Base-by-base conservation (phyloP, 805 yeast genomes). In the Vanderwaltozyma yarrowii region DNA sequence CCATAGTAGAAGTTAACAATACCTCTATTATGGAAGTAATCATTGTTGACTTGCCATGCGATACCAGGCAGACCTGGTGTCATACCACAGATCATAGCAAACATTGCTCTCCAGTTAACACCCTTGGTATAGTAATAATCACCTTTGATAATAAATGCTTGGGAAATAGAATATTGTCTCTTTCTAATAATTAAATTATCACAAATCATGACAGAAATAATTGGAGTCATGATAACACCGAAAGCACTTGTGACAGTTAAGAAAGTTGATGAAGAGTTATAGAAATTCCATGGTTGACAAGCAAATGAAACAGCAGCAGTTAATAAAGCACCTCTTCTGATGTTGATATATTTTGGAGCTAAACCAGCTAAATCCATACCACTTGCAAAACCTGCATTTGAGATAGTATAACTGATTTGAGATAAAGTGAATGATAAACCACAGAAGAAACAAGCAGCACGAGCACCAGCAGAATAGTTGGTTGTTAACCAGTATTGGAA, bases 11-110 rank as follows among this genome's bases (percentile, higher is more conserved):
- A 68, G 40, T 67, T 62, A 7, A 56, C 52, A 13, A 64, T 58
- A n/a, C 75, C 75, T 4, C 33, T 44, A 23, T 54, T 45, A 15
- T 43, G 31, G 41, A 60, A 54, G 21, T 46, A 50, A 17, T 42
- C 33, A n/a, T 56, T 43, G 36, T 52, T 62, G 32, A 55, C 58
- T 48, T 45, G 60, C 65, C 49, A 62, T 45, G 57, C 63, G 45
- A 52, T 60, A 26, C 78, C 78, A 3, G 78, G 78, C 19, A 73
- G 40, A 16, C 73, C 73, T 14, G 74, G 76, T 10, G 66, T 62
- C 50, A 65, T 58, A 24, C 69, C 67, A 5, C 54, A 44, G 4
- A 52, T 40, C 55, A 59, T 53, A 17, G 59, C 56, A 43, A 51
- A 38, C 31, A 64, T 44, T 39, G 66, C 57, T 52, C 66, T 55